Base-by-base conservation (phyloP, 257 asterid genomes). In the Solanum acaule region DNA sequence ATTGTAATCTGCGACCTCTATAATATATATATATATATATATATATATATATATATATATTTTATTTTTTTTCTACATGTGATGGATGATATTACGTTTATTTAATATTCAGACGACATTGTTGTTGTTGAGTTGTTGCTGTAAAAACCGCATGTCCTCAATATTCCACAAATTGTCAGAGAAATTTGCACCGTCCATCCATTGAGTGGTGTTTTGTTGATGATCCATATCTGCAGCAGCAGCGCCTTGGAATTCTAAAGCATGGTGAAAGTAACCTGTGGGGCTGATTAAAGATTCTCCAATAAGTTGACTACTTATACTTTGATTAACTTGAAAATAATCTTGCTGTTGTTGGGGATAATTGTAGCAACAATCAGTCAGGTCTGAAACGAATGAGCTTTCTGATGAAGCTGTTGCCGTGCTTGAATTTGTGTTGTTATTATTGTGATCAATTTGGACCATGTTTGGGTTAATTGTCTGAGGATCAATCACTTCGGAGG, bases 61-160 rank as follows among this genome's bases (percentile, higher is more conserved):
- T n/a, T n/a, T 11, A 42, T 11, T 2, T 11, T 84, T 63, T 56
- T 33, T 5, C 22, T 76, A 38, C 34, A 76, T n/a, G n/a, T n/a
- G n/a, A n/a, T n/a, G n/a, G n/a, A n/a, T 84, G 20, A 33, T 34
- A 83, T 83, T 37, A 31, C 22, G 44, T 23, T 59, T 35, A 35
- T 75, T 75, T 75, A 52, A 61, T 76, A 9, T 18, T 76, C 59
- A 76, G 18, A 76, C 13, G 3, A 56, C 35, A 56, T 75, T 22
- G 89, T 84, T 61, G 73, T 34, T 12, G 89, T 88, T 89, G 90
- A 93, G 91, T 71, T 92, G 93, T 76, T 95, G 90, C 83, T 91
- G 94, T 77, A 92, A 88, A 92, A 93, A 91, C 95, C 95, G 94
- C 86, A 87, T 70, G 72, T 94, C 98, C 38, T 95, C 98, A 15